Conservation (phyloP, 2,329 filamentous ascomycete genomes). For the Chalara sp. region DNA sequence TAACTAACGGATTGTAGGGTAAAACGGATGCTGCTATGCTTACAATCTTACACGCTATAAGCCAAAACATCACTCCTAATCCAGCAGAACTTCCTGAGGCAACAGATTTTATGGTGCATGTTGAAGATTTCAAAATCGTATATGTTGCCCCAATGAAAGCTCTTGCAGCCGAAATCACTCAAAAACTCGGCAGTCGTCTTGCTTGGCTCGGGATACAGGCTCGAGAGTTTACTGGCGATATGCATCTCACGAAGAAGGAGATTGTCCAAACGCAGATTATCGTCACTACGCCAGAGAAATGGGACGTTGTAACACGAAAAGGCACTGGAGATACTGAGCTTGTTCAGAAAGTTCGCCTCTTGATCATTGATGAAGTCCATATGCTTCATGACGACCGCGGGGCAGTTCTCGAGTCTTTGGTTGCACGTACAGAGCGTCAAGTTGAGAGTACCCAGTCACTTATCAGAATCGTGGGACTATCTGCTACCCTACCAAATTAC, state of each 20-base stretch:
- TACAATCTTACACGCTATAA: conserved; percentile 83
- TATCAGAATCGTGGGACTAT: conserved; percentile 92
- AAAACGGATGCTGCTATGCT: conserved; percentile 99
- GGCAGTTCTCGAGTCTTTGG: conserved; percentile 90
- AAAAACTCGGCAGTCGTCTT: conserved; percentile 84
- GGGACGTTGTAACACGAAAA: conserved; percentile 97
- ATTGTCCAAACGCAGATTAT: conserved; percentile 96
- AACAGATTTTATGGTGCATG: conserved; percentile 73
- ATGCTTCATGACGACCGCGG: conserved; percentile 99
- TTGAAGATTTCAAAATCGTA: conserved; percentile 93
- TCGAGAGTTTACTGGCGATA: conserved; percentile 93
- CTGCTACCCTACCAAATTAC: conserved; percentile 93
- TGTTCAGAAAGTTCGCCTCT: conserved; percentile 89
- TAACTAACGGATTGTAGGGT: conserved; percentile 42
- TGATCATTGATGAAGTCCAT: conserved; percentile 98
- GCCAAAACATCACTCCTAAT: conserved; percentile 76
- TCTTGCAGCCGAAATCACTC: conserved; percentile 89
- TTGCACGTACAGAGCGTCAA: conserved; percentile 89
- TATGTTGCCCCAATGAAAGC: conserved; percentile 99
- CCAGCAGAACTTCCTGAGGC: conserved; percentile 68
- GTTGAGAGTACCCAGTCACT: conserved; percentile 97
- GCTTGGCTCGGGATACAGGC: conserved; percentile 91
- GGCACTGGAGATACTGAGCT: conserved; percentile 95
- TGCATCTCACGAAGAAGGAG: conserved; percentile 96
- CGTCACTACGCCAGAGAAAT: conserved; percentile 97